phyloP scores from a whole-genome alignment of 352 stramenopile genomes.

The Pythium volutum region DNA sequence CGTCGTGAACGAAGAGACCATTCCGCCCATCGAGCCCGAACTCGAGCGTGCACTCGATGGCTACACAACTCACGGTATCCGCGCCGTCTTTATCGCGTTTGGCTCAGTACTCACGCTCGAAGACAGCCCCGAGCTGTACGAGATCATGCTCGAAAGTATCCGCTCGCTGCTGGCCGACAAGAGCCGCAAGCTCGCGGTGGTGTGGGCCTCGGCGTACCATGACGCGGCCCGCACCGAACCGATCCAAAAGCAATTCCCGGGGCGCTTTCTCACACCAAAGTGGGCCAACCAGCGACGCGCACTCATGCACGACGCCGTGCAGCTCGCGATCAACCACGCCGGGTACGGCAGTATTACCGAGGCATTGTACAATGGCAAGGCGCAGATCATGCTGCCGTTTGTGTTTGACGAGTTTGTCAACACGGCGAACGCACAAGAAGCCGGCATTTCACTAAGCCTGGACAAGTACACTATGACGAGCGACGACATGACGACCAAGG shows the following conservation, averaged over 20 bases:
- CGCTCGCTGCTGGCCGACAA: slow-evolving; percentile 10
- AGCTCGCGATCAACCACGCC: slow-evolving; percentile 22
- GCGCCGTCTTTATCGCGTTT: slow-evolving; percentile 23
- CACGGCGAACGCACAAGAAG: slow-evolving; percentile 19
- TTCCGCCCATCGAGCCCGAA: slow-evolving; percentile 24
- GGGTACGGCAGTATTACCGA: slow-evolving; percentile 26
- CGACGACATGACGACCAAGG: slow-evolving; percentile 23
- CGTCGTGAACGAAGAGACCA: slow-evolving; percentile 24
- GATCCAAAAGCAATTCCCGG: slow-evolving; percentile 19
- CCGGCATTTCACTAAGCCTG: slow-evolving; percentile 23
- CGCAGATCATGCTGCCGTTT: slow-evolving; percentile 26
- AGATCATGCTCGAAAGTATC: slow-evolving; percentile 21
- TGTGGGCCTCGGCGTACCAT: slow-evolving; percentile 24
- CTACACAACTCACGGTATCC: slow-evolving; percentile 10
- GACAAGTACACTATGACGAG: slow-evolving; percentile 29
- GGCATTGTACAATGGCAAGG: slow-evolving; percentile 24
- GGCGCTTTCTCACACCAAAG: slow-evolving; percentile 21
- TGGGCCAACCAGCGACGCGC: slow-evolving; percentile 25
- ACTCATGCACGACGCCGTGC: slow-evolving; percentile 28
- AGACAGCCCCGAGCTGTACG: slow-evolving; percentile 24
- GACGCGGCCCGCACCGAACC: slow-evolving; percentile 9
- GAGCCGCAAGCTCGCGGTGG: slow-evolving; percentile 18
- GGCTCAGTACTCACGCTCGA: slow-evolving; percentile 26
- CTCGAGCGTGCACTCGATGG: slow-evolving; percentile 17
- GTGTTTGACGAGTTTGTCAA: slow-evolving; percentile 28